phyloP scores from a whole-genome alignment of 345 rosid genomes.

The Gossypium herbaceum region DNA sequence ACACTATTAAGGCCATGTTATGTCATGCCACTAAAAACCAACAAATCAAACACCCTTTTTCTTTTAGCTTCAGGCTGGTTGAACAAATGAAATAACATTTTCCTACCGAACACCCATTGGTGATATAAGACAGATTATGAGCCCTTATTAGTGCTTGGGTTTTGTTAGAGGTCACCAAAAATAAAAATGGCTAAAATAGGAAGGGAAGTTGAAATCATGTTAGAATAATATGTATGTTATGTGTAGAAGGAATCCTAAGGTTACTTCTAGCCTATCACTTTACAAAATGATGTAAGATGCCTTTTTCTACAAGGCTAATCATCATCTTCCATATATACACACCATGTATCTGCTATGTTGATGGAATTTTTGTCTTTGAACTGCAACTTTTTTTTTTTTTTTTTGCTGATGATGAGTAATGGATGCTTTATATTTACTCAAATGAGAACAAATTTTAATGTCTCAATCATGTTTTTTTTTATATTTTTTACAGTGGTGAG shows the following conservation, averaged over 20 bases:
- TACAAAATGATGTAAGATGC: slow-evolving; percentile 10
- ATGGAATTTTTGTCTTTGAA: background rate
- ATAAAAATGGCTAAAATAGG: background rate
- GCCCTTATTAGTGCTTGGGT: background rate
- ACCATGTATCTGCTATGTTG: background rate
- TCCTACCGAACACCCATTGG: background rate
- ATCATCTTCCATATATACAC: background rate
- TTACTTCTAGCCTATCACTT: background rate
- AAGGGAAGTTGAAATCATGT: background rate
- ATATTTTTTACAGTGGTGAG: background rate
- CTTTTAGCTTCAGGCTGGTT: background rate
- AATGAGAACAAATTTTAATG: background rate
- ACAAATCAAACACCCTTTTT: slow-evolving; percentile 2
- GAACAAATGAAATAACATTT: background rate
- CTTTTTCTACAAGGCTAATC: background rate
- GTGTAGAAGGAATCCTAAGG: background rate
- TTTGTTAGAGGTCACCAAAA: background rate
- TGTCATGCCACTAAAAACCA: slow-evolving; percentile 12
- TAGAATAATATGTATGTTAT: background rate
- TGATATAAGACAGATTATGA: background rate
- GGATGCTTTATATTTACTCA: background rate
- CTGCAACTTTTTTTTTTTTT: background rate
- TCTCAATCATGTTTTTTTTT: slow-evolving; percentile 2
- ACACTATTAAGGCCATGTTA: background rate
- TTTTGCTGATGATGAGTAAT: background rate